Evolutionary conservation across 805 yeast genomes (phyloP), one percentile per base, ranked within the genome.

Genomic region (Schizosaccharomyces japonicus): DNA sequence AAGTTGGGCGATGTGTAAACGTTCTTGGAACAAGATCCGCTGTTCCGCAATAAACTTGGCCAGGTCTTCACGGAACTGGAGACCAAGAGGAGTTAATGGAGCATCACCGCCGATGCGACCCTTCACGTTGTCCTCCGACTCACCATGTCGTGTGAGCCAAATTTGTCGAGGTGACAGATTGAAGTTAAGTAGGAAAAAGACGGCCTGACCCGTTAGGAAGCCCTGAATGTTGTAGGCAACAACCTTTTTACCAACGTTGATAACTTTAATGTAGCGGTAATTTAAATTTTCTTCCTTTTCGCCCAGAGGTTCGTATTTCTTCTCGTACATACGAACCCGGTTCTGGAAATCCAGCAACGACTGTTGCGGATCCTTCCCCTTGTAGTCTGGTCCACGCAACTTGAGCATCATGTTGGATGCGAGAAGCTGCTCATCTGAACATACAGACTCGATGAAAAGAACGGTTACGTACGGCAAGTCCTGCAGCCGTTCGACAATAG

Each of bases 81-180:
- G 60, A 32, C 98, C 98, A 47, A 94, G 71, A 50, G 70, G 68
- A 0, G 95, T 85, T 39, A 87, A 64, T 23, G 67, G 66, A 0
- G 95, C 78, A 60, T 87, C 90, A 21, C 98, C 98, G 8, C 98
- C 96, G 54, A 87, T 83, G 48, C 74, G 68, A 4, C 98, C 98
- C 47, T 64, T 57, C 17, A 82, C 77, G 58, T 87, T 87, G 58
- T 84, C 95, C 30, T 71, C 70, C 53, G 85, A 75, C 63, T 87
- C 96, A 47, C 98, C 98, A 57, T 85, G 95, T 51, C 98, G 72
- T 1, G 95, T 78, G 52, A 87, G 79, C 84, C 94, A 87, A 47
- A 87, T 84, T 59, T 85, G 93, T 51, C 95, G 70, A 58, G 81
- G 90, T 50, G 78, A 72, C 39, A 87, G 67, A 58, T 90, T 87